These are phyloP conservation scores for Heliamphora pulchella DNA, from an alignment of 179 eudicot genomes.

Conservation along the genomic window DNA sequence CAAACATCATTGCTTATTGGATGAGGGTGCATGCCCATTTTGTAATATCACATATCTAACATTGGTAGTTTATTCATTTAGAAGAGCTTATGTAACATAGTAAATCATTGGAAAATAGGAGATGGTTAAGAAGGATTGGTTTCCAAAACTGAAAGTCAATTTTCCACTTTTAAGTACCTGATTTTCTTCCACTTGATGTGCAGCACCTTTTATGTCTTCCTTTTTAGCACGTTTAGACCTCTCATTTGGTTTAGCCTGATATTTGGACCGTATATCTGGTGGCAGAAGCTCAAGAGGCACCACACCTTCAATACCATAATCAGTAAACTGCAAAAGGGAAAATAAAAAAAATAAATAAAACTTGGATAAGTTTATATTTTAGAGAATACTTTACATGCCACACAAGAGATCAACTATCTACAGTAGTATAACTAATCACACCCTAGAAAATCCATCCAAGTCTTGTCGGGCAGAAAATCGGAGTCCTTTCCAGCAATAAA, in stretches of 20 bases:
- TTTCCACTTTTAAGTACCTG: conserved; percentile 43
- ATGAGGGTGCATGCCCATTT: too few species aligned
- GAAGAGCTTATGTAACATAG: too few species aligned
- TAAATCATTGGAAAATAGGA: too few species aligned
- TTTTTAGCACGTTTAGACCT: conserved; percentile 84
- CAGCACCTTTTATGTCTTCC: conserved; percentile 65
- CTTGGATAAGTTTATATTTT: conserved; percentile 9
- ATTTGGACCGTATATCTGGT: conserved; percentile 63
- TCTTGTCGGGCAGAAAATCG: conserved; percentile 94
- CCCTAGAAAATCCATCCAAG: conserved; percentile 93
- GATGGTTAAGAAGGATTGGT: too few species aligned
- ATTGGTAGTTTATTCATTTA: too few species aligned
- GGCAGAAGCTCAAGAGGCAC: conserved; percentile 87
- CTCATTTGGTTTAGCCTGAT: conserved; percentile 77
- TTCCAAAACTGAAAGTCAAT: background rate
- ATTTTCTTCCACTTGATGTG: conserved; percentile 56
- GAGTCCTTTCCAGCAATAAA: conserved; percentile 99
- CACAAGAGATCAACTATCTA: background rate
- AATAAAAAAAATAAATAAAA: background rate
- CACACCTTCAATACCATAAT: conserved; percentile 92
- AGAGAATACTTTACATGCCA: background rate
- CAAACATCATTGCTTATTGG: too few species aligned
- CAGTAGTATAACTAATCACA: conserved; percentile 23
- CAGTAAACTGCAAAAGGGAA: conserved; percentile 69
- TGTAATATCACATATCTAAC: too few species aligned